A percentile compares a stretch with the other conserved stretches of the same genome.
Conservation (phyloP, 225 moss, liverwort and hornwort genomes). For the Takakia lepidozioides region DNA sequence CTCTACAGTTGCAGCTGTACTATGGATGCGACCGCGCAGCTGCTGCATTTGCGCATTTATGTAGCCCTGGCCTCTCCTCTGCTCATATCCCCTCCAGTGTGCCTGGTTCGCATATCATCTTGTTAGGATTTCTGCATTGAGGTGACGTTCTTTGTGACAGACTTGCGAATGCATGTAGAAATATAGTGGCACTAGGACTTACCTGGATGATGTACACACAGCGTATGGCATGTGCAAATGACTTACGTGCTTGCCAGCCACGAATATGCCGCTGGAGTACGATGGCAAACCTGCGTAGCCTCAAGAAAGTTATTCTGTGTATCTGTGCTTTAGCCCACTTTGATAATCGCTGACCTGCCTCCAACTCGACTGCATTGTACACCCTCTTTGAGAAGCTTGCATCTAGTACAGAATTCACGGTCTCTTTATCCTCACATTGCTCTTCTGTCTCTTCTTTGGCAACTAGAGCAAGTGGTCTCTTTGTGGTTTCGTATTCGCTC, state of each 20-base stretch:
- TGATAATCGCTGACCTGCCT: conserved; percentile 17
- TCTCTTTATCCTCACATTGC: too few species aligned
- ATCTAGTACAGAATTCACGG: too few species aligned
- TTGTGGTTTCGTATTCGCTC: too few species aligned
- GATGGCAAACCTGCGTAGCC: conserved; percentile 16
- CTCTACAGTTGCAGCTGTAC: conserved; percentile 54
- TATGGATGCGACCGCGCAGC: conserved; percentile 58
- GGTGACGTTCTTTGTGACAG: too few species aligned
- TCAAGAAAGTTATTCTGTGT: conserved; percentile 15
- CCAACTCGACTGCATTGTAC: conserved; percentile 5
- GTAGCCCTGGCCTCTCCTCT: conserved; percentile 39
- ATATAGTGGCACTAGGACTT: too few species aligned
- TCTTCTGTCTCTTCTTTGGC: too few species aligned
- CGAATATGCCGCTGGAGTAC: conserved; percentile 42
- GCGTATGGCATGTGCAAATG: conserved; percentile 11
- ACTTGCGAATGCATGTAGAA: too few species aligned
- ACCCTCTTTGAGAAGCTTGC: too few species aligned
- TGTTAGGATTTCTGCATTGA: too few species aligned
- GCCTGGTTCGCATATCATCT: too few species aligned
- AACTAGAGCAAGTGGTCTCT: too few species aligned
- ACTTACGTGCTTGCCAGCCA: conserved; percentile 33
- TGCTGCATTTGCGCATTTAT: conserved; percentile 35
- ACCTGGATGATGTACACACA: conserved; percentile 52
- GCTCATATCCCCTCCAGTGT: conserved; percentile 45
- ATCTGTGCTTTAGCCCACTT: conserved; percentile 13